phyloP scores from a whole-genome alignment of 495 filamentous ascomycete species.

The Bryoglossum gracile region DNA sequence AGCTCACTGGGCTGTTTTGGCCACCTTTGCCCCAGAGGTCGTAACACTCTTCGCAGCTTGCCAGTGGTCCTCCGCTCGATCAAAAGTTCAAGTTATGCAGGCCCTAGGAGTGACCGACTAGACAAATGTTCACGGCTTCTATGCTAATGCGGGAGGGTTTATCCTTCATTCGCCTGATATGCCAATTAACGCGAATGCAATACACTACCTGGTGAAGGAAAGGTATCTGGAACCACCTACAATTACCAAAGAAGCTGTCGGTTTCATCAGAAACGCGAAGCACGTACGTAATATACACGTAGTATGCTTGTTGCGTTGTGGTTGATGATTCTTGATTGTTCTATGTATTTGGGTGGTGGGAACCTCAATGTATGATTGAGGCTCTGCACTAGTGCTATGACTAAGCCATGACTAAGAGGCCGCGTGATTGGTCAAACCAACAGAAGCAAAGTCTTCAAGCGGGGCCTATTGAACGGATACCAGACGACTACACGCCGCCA shows the following conservation, averaged over 20 bases:
- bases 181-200: slow-evolving; percentile 24
- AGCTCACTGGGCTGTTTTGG: not conserved
- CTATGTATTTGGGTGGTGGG: no score
- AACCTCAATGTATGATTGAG: no score
- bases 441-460: slow-evolving; percentile 12
- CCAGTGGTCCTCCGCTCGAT: slow-evolving; percentile 18
- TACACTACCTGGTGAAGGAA: slow-evolving; percentile 21
- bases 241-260: not conserved
- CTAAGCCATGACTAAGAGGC: no score
- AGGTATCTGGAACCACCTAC: not conserved
- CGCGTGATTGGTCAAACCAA: no score
- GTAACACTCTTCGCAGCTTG: slow-evolving; percentile 19
- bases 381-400: no score
- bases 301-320: no score
- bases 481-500: slow-evolving; percentile 26
- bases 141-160: slow-evolving; percentile 32
- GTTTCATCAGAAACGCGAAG: no score
- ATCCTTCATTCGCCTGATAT: slow-evolving; percentile 18
- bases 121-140: slow-evolving; percentile 31
- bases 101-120: slow-evolving; percentile 19
- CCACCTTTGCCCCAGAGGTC: slow-evolving; percentile 22
- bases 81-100: slow-evolving; percentile 16
- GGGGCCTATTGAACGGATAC: slow-evolving; percentile 25
- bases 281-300: no score
- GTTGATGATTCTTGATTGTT: no score